Evolutionary conservation across 768 basidiomycete species (phyloP).

Genomic region (Rhizopogon roseolus): DNA sequence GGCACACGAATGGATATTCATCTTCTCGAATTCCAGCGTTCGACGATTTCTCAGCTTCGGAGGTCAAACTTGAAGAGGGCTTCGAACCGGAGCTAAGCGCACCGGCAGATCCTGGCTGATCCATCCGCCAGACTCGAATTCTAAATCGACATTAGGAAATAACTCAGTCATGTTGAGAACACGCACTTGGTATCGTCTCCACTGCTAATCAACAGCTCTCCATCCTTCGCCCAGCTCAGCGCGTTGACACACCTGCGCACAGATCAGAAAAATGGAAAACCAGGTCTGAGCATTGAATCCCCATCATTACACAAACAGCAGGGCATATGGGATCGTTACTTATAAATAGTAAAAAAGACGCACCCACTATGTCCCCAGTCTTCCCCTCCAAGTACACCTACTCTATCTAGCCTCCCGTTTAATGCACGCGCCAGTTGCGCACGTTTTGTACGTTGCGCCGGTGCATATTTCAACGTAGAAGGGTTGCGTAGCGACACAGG

Average conservation of each 20-base stretch:
- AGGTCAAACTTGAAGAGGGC: neutral
- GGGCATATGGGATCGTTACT: neutral
- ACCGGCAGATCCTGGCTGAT: slow-evolving; percentile 24
- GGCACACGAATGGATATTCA: slow-evolving; percentile 62
- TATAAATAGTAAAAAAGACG: slow-evolving; percentile 8
- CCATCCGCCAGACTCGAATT: slow-evolving; percentile 76
- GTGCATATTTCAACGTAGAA: neutral
- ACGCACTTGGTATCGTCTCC: slow-evolving; percentile 70
- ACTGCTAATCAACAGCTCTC: slow-evolving; percentile 60
- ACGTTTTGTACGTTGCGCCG: slow-evolving; percentile 3
- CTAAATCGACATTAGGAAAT: slow-evolving; percentile 27
- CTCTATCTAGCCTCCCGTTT: slow-evolving; percentile 46
- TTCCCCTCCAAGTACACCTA: slow-evolving; percentile 66
- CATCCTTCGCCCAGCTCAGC: slow-evolving; percentile 65
- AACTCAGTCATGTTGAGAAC: neutral
- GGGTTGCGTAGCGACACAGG: neutral
- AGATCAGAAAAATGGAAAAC: neutral
- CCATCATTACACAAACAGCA: neutral
- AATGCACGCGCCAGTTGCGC: slow-evolving; percentile 12
- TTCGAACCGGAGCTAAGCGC: neutral
- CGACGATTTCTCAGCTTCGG: slow-evolving; percentile 2
- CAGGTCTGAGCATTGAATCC: neutral
- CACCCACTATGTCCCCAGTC: slow-evolving; percentile 68
- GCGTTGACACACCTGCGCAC: slow-evolving; percentile 70
- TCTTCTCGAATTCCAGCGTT: slow-evolving; percentile 22